These are phyloP conservation scores for Actinomucor elegans DNA, from an alignment of 371 early-diverging fungal species.

Conservation along the genomic window DNA sequence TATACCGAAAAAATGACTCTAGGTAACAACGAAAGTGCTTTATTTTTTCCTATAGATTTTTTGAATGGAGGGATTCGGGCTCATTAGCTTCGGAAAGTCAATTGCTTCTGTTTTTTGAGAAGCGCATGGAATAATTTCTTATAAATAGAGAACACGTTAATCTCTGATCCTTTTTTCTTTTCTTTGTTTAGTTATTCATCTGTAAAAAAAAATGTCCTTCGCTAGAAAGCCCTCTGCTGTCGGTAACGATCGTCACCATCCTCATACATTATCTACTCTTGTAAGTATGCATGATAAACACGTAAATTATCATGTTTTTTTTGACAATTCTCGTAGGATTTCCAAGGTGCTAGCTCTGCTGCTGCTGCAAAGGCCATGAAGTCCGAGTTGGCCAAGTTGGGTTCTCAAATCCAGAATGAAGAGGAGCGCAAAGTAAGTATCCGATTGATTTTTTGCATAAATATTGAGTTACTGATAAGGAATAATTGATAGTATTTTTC, in stretches of 20 bases:
- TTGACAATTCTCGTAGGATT: constrained; percentile 40
- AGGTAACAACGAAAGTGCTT: too few relatives aligned
- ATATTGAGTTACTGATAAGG: constrained; percentile 87
- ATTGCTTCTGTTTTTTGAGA: too few relatives aligned
- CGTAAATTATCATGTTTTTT: neutral
- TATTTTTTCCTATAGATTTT: too few relatives aligned
- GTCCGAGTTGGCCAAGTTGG: constrained; percentile 56
- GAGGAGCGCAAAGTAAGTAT: constrained; percentile 56
- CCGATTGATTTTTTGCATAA: too few relatives aligned
- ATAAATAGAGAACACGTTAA: too few relatives aligned
- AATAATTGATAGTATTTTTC: constrained; percentile 40
- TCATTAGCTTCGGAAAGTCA: too few relatives aligned
- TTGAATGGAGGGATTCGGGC: too few relatives aligned
- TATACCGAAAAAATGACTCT: too few relatives aligned
- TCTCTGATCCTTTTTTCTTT: too few relatives aligned
- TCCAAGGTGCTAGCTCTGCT: constrained; percentile 67
- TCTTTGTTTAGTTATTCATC: too few relatives aligned
- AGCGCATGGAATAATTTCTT: too few relatives aligned
- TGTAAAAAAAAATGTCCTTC: constrained; percentile 32
- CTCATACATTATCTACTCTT: constrained; percentile 60
- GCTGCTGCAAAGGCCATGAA: constrained; percentile 71
- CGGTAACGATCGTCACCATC: constrained; percentile 50
- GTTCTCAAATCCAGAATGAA: constrained; percentile 50
- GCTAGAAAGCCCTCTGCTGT: constrained; percentile 38
- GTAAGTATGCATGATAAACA: constrained; percentile 29